Evolutionary conservation across 495 filamentous ascomycete species (phyloP), one percentile per base, ranked within the genome.

Genomic region (Aspergillus conjunctus): DNA sequence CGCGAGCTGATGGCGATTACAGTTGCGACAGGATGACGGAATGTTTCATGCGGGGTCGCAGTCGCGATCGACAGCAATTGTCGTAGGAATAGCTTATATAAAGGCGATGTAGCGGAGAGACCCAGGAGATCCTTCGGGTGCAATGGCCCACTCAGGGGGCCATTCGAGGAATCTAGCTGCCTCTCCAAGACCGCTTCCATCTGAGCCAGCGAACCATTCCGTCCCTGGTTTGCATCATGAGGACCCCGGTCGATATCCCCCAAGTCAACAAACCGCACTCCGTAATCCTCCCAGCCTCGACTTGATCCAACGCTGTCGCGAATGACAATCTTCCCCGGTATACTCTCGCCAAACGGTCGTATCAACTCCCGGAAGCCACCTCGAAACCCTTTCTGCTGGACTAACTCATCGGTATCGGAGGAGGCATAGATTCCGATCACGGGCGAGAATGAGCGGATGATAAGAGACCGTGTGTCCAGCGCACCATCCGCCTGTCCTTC

Each of bases 21-120:
- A 71, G 92, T 92, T n/a, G 95, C 92, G 5, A 97, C 92, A 0
- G 95, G 94, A 73, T 98, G 94, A 11, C 88, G 82, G 67, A 98
- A 96, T 1, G 93, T 95, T 74, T 98, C 94, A 64, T 96, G 91
- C 0, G 92, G 87, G 0, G 87, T 83, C 46, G 93, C 66, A 8
- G 89, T 83, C 21, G 91, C 74, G 46, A 89, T 86, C 2, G 92
- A 96, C 15, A 98, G 78, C 17, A 97, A 66, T 56, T 93, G 87
- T 39, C 91, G 87, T 32, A 98, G 75, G 68, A 93, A 97, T 15
- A 93, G 69, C 22, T 87, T 84, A 72, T 91, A 93, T 64, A 95
- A 88, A 2, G 90, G 87, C 31, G 82, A 86, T 7, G 79, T 70
- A 10, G 68, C 60, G 14, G 75, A 68, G 22, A 73, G 67, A 39